Evolutionary conservation across 305 asterid genomes (phyloP), one percentile per base, ranked within the genome.

Genomic region (Fraxinus albicans): DNA sequence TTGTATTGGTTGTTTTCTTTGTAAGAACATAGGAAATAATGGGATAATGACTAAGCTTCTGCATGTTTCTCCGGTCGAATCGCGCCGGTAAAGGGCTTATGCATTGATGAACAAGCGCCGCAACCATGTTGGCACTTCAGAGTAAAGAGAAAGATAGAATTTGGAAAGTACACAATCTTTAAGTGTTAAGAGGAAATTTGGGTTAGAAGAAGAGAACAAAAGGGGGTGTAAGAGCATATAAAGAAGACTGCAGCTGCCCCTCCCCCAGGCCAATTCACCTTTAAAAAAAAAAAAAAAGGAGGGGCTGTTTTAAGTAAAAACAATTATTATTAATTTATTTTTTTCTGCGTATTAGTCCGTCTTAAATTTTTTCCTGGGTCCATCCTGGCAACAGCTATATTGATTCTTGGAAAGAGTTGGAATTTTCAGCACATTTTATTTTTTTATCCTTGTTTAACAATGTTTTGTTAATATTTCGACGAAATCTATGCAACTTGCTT

Each of bases 41-140:
- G 29, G 80, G 77, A 15, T 78, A 34, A 25, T 80, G 87, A 74
- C 77, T 58, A 0, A 35, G 85, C 80, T 73, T 84, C 25, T 83
- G 87, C 87, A 85, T 88, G 88, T 69, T 34, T 75, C 84, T 79
- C 67, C 79, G 87, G 36, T 42, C 38, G 79, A 81, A 33, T 29
- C 53, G 83, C 72, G 87, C 88, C 33, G 87, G 84, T 50, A 88
- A 79, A 50, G 77, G 79, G 74, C 76, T 75, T 58, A 4, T 80
- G 76, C 47, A 79, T 10, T 84, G 84, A 1, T 29, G 83, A 53
- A 78, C 42, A 47, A 90, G 69, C 75, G 60, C 78, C 29, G 88
- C 82, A 1, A 87, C 94, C 97, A 93, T 93, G 76, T 53, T 69
- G 65, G 70, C 23, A 13, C 31, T 17, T 50, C 31, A 29, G 78